phyloP scores from a whole-genome alignment of 2,329 filamentous ascomycete genomes.

The Diaporthe longicolla region DNA sequence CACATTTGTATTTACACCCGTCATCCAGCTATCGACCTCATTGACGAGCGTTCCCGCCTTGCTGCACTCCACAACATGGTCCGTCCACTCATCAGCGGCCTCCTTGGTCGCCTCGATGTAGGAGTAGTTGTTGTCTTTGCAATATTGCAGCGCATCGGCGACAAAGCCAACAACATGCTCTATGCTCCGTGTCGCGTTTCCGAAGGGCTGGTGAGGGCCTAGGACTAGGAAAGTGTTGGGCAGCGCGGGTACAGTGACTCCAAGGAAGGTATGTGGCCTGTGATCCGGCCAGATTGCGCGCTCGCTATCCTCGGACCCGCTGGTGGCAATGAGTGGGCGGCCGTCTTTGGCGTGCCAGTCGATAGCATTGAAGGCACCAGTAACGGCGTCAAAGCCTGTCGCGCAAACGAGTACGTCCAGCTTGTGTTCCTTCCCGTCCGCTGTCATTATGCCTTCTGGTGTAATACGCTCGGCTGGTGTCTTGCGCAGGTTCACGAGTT shows the following conservation, averaged over 20 bases:
- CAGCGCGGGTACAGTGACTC: constrained; percentile 40
- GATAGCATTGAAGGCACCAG: constrained; percentile 44
- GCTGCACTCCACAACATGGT: constrained; percentile 41
- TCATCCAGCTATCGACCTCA: constrained; percentile 44
- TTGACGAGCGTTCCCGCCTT: constrained; percentile 38
- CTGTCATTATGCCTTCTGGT: constrained; percentile 48
- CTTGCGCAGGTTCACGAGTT: constrained; percentile 43
- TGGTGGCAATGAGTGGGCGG: constrained; percentile 45
- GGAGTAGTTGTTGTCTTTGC: constrained; percentile 28
- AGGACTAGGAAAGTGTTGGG: constrained; percentile 43
- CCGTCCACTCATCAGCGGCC: constrained; percentile 38
- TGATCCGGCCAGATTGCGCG: constrained; percentile 34
- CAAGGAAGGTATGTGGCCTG: constrained; percentile 41
- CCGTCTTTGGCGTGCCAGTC: constrained; percentile 40
- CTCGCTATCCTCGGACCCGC: constrained; percentile 16
- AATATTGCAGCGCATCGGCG: constrained; percentile 20
- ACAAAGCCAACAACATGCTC: constrained; percentile 40
- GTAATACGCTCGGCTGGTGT: constrained; percentile 46
- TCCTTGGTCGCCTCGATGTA: constrained; percentile 34
- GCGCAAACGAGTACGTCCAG: constrained; percentile 53
- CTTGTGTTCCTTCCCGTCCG: constrained; percentile 46
- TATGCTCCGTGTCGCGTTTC: constrained; percentile 41
- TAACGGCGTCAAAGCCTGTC: constrained; percentile 51
- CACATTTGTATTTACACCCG: constrained; percentile 40
- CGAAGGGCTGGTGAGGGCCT: constrained; percentile 44